These are phyloP conservation scores for Wickerhamiella nectarea DNA, from an alignment of 805 yeast species.

Conservation along the genomic window DNA sequence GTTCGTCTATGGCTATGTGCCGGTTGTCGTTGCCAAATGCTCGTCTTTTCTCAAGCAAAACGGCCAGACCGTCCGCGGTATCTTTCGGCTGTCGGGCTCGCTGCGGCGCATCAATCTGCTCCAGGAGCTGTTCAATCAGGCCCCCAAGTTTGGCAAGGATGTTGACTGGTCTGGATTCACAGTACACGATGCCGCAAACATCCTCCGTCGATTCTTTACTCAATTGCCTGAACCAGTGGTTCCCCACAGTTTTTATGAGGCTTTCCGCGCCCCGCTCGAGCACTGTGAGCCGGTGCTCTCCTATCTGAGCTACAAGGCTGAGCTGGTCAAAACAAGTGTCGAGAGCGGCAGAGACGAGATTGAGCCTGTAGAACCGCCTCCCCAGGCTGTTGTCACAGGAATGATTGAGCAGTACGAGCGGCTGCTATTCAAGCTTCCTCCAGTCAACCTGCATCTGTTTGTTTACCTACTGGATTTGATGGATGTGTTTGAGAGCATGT, in stretches of 20 bases:
- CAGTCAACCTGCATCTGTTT: slow-evolving; percentile 64
- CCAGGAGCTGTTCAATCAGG: slow-evolving; percentile 67
- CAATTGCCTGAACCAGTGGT: slow-evolving; percentile 85
- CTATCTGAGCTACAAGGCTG: slow-evolving; percentile 45
- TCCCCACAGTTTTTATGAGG: slow-evolving; percentile 62
- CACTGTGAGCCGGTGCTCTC: slow-evolving; percentile 45
- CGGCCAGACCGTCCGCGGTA: slow-evolving; percentile 66
- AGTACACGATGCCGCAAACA: slow-evolving; percentile 92
- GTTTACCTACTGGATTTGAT: slow-evolving; percentile 78
- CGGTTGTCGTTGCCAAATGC: slow-evolving; percentile 90
- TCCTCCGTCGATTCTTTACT: slow-evolving; percentile 72
- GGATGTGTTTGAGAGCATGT: slow-evolving; percentile 68
- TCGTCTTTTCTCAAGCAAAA: slow-evolving; percentile 72
- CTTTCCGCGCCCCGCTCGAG: slow-evolving; percentile 66
- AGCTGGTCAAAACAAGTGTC: slow-evolving; percentile 9
- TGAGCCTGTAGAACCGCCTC: slow-evolving; percentile 3
- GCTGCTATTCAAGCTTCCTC: slow-evolving; percentile 57
- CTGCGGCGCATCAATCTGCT: slow-evolving; percentile 75
- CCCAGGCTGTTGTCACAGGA: slow-evolving; percentile 16
- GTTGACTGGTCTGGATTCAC: slow-evolving; percentile 86
- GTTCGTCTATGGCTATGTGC: slow-evolving; percentile 75
- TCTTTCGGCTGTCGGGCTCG: slow-evolving; percentile 86
- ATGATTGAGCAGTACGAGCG: slow-evolving; percentile 60
- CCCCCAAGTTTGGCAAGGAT: slow-evolving; percentile 82
- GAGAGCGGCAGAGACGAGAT: slow-evolving; percentile 6